Evolutionary conservation across 2,329 filamentous ascomycete genomes (phyloP).

Genomic region (Aureobasidium sp.): DNA sequence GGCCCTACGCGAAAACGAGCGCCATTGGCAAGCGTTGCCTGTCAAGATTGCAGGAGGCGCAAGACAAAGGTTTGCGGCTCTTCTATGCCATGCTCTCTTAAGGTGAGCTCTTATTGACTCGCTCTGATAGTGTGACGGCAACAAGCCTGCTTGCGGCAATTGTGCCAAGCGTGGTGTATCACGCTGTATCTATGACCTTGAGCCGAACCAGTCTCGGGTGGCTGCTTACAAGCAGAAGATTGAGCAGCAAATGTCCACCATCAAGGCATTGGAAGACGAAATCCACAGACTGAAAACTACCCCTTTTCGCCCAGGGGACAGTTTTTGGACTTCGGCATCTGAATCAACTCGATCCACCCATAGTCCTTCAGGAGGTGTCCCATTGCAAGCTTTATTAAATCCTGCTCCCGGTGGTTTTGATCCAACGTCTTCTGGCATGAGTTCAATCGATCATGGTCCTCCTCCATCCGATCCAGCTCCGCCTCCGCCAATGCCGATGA

Average conservation of each 20-base stretch:
- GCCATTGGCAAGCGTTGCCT: constrained; percentile 10
- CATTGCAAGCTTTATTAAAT: not conserved
- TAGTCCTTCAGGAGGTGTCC: constrained; percentile 1
- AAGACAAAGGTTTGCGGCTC: constrained; percentile 12
- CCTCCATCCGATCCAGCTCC: not conserved
- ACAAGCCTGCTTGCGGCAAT: constrained; percentile 8
- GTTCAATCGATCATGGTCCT: not conserved
- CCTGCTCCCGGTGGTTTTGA: not conserved
- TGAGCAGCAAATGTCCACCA: constrained; percentile 5
- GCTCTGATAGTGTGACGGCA: constrained; percentile 4
- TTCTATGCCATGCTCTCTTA: not conserved
- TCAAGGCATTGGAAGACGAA: constrained; percentile 3
- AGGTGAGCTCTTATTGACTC: not conserved
- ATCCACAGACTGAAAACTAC: not conserved
- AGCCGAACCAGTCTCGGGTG: constrained; percentile 8
- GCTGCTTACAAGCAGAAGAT: constrained; percentile 15
- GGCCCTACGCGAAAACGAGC: not conserved
- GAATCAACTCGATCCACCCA: not conserved
- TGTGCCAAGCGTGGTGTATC: not conserved
- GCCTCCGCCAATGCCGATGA: not conserved
- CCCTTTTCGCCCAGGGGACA: not conserved
- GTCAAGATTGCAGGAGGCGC: constrained; percentile 12
- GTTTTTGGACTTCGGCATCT: not conserved
- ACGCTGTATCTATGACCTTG: constrained; percentile 7
- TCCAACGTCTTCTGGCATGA: not conserved